Conservation (phyloP, 345 rosid species). For the Moricandia arvensis region DNA sequence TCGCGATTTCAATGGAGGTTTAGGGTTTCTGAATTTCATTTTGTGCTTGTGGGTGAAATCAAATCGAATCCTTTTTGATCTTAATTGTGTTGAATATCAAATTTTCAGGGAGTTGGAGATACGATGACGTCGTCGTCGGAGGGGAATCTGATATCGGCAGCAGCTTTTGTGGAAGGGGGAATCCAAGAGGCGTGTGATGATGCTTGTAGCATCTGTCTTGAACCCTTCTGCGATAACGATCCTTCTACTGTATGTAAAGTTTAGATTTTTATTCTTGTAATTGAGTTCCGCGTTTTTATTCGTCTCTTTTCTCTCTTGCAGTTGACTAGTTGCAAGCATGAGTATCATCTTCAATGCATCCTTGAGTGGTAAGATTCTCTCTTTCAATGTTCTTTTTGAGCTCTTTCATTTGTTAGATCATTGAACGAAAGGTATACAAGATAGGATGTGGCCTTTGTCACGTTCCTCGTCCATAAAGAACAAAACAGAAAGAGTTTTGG, state of each 20-base stretch:
- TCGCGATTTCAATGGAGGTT: not conserved
- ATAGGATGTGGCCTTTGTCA: not conserved
- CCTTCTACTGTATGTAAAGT: constrained; percentile 72
- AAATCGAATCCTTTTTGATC: not conserved
- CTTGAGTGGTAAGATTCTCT: constrained; percentile 74
- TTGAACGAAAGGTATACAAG: not conserved
- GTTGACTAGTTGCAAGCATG: constrained; percentile 89
- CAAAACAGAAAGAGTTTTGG: not conserved
- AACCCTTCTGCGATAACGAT: constrained; percentile 73
- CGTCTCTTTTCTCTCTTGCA: constrained; percentile 31
- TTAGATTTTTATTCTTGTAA: not conserved
- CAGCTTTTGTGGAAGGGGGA: constrained; percentile 97
- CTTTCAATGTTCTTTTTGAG: not conserved
- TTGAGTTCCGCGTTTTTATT: not conserved
- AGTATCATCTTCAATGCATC: constrained; percentile 95
- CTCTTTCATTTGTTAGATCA: not conserved
- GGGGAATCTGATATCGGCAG: constrained; percentile 77
- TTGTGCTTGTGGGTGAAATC: not conserved
- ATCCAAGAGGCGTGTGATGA: constrained; percentile 97
- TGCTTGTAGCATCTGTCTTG: constrained; percentile 97
- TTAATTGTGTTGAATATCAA: not conserved
- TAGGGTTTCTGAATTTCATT: not conserved
- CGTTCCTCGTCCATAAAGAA: not conserved
- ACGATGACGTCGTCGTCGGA: constrained; percentile 18
- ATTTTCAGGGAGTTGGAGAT: not conserved